Evolutionary conservation across 371 early-diverging fungal genomes (phyloP), one percentile per base, ranked within the genome.

Genomic region (Mucor lusitanicus): DNA sequence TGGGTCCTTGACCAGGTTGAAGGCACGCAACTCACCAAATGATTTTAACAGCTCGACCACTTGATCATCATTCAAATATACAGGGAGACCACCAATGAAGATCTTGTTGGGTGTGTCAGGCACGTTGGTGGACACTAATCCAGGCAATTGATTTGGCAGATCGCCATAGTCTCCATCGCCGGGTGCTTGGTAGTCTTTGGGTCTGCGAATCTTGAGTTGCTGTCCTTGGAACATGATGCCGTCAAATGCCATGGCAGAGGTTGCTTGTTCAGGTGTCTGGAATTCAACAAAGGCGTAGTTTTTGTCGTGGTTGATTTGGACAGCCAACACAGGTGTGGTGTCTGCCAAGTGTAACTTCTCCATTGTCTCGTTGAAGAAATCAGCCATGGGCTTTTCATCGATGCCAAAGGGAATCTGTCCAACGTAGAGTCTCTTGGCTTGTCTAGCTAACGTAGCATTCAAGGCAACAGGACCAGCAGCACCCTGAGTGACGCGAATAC

Each of bases 221-320:
- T 94, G 91, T n/a, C 88, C 90, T 68, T 90, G 87, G 78, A 92
- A 97, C 42, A 85, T 80, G 63, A 94, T 89, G 23, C 98, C 98
- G 70, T 99, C 99, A 70, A 97, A 87, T 9, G 93, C 88, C 93
- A 97, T 92, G 3, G 93, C 96, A 11, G 87, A 83, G 1, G 96
- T 93, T 4, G 97, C 95, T 81, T 97, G 95, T 57, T 96, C 95
- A 6, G 93, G 86, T 9, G 68, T 65, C 35, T 72, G 59, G 11
- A 72, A 72, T 82, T 97, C 97, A 27, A 96, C 91, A 79, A 97
- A 97, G 5, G 97, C 97, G 78, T 95, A 97, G 72, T 92, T 94
- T 79, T 95, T 94, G 15, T 95, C 97, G 40, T 88, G 88, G 74
- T 96, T 96, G 68, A 97, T 92, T 70, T 95, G 94, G 11, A 92